phyloP scores from a whole-genome alignment of 257 asterid genomes.

The Henckelia pumila region DNA sequence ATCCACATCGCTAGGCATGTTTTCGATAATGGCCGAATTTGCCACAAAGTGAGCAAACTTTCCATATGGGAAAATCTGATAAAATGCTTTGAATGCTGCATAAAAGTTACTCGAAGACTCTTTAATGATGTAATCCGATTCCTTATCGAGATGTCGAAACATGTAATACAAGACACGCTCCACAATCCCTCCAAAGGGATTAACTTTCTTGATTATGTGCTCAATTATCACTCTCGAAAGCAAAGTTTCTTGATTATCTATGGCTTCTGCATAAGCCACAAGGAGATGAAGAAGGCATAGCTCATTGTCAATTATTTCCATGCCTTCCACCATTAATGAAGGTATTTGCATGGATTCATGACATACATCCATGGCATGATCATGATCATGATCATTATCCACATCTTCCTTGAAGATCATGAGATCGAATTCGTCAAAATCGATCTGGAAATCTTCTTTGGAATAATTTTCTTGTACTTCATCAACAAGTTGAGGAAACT shows the following conservation, averaged over 20 bases:
- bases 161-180: slow-evolving; percentile 39
- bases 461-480: neutral
- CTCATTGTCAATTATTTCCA: slow-evolving; percentile 32
- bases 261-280: slow-evolving; percentile 44
- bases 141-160: slow-evolving; percentile 31
- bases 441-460: slow-evolving; percentile 7
- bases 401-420: slow-evolving; percentile 14
- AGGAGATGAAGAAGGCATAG: slow-evolving; percentile 36
- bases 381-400: slow-evolving; percentile 24
- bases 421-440: slow-evolving; percentile 23
- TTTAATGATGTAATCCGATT: slow-evolving; percentile 33
- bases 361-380: slow-evolving; percentile 15
- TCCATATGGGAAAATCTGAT: slow-evolving; percentile 51
- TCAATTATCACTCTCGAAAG: slow-evolving; percentile 29
- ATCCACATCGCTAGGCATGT: slow-evolving; percentile 34
- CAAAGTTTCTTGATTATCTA: slow-evolving; percentile 31
- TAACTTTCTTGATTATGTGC: slow-evolving; percentile 36
- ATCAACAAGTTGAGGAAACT: slow-evolving; percentile 10
- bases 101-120: slow-evolving; percentile 38
- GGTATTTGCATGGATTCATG: slow-evolving; percentile 19
- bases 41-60: slow-evolving; percentile 58
- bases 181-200: slow-evolving; percentile 32
- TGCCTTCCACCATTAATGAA: slow-evolving; percentile 24
- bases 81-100: slow-evolving; percentile 41
- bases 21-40: slow-evolving; percentile 47